Evolutionary conservation across 108 stramenopile genomes (phyloP), one percentile per base, ranked within the genome.

Genomic region (Cyclotella choctawhatcheeana): DNA sequence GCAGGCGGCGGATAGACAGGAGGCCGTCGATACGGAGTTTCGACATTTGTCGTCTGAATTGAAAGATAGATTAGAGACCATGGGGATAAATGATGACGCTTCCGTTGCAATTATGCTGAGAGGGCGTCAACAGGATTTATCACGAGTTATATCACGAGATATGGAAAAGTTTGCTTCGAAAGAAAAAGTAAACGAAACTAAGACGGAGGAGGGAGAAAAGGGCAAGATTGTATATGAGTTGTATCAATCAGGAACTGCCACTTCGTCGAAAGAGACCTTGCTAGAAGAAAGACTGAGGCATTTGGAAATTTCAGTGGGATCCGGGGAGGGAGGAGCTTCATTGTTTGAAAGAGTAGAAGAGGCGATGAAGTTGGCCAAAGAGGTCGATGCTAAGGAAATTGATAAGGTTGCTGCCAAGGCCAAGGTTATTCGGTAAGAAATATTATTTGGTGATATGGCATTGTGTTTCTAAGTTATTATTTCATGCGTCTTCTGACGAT

Each of bases 401-500:
- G 73, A 73, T 21, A 79, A 71, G 63, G 26, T 73, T 2, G 73
- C 80, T 0, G 84, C 85, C 63, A 75, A 82, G 37, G 69, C 69
- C 13, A 76, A 73, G 37, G 83, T 61, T 17, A 74, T 78, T 44
- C 55, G 64, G 67, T 69, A 43, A 40, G 67, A 48, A 21, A 7
- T n/a, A n/a, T n/a, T n/a, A n/a, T n/a, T n/a, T n/a, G n/a, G n/a
- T n/a, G n/a, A n/a, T n/a, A n/a, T n/a, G n/a, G n/a, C n/a, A n/a
- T n/a, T n/a, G n/a, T n/a, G n/a, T n/a, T n/a, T n/a, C n/a, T n/a
- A n/a, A n/a, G n/a, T n/a, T n/a, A n/a, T n/a, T n/a, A n/a, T n/a
- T n/a, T n/a, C n/a, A n/a, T n/a, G n/a, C n/a, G 82, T 59, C 81
- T 84, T 51, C 86, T 85, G 10, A 54, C 74, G 84, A 51, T 66